A percentile compares a stretch with the other conserved stretches of the same genome.
Conservation (phyloP, 306 rosid genomes). For the Medicago truncatula region MtrunA17r5.0-ANR NC_053046.1:37753001-37753500, state of each 20-base stretch:
- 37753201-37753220: not conserved
- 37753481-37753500: too few relatives aligned
- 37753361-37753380: too few relatives aligned
- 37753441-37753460: too few relatives aligned
- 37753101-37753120: slow-evolving; percentile 38
- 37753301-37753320: not conserved
- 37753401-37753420: too few relatives aligned
- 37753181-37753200: not conserved
- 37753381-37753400: too few relatives aligned
- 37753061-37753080: slow-evolving; percentile 44
- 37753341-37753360: too few relatives aligned
- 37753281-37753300: not conserved
- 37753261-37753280: not conserved
- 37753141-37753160: slow-evolving; percentile 37
- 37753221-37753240: slow-evolving; percentile 10
- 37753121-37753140: slow-evolving; percentile 33
- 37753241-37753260: not conserved
- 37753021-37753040: slow-evolving; percentile 36
- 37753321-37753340: too few relatives aligned
- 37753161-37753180: slow-evolving; percentile 23
- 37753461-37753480: too few relatives aligned
- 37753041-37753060: slow-evolving; percentile 42
- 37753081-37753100: slow-evolving; percentile 38
- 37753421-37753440: too few relatives aligned
- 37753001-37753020: slow-evolving; percentile 21